Evolutionary conservation across 768 basidiomycete genomes (phyloP).

Genomic region (Postia placenta): DNA sequence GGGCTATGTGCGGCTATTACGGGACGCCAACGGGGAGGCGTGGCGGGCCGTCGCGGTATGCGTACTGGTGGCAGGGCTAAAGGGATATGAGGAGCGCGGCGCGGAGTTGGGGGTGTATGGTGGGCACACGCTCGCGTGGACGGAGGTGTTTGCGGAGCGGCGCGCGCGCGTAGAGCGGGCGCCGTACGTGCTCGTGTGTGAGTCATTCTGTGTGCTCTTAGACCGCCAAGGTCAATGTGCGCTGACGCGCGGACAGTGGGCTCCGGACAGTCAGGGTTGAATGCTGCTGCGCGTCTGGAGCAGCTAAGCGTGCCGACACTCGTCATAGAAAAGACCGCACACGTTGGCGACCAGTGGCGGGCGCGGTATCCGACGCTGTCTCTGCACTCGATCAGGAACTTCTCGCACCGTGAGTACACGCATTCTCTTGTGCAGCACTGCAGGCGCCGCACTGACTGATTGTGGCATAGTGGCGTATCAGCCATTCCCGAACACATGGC

Average conservation of each 20-base stretch:
- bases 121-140: conserved; percentile 30
- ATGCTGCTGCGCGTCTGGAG: conserved; percentile 36
- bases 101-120: conserved; percentile 28
- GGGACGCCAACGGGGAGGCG: conserved; percentile 3
- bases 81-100: conserved; percentile 29
- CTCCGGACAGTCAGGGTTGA: conserved; percentile 37
- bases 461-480: conserved; percentile 39
- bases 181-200: conserved; percentile 36
- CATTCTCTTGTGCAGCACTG: not conserved
- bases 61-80: conserved; percentile 20
- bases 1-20: conserved; percentile 29
- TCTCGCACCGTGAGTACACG: conserved; percentile 16
- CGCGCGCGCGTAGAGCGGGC: conserved; percentile 30
- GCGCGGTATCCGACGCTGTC: conserved; percentile 36
- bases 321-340: conserved; percentile 28
- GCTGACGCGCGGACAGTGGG: too few species aligned
- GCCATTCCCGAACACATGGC: conserved; percentile 34
- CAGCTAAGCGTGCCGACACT: conserved; percentile 34
- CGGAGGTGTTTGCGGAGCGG: conserved; percentile 17
- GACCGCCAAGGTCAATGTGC: too few species aligned
- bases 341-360: conserved; percentile 40
- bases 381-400: conserved; percentile 30
- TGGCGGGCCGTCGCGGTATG: conserved; percentile 32
- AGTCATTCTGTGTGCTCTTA: too few species aligned
- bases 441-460: not conserved